Base-by-base conservation (phyloP, 305 asterid species). In the Coffea humblotiana region DNA sequence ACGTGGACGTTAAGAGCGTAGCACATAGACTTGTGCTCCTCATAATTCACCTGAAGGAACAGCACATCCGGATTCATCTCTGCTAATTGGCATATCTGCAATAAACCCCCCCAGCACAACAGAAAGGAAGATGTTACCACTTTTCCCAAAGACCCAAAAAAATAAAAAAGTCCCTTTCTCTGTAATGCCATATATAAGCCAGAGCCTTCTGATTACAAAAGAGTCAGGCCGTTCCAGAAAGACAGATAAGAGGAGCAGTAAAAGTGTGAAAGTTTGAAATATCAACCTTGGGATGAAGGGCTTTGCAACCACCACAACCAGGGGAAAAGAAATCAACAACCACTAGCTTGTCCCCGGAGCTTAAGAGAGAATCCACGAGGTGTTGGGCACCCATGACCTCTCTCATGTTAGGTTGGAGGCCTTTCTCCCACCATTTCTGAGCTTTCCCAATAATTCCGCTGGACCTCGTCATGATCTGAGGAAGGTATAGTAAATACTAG, bases 351-450 rank as follows among this genome's bases (percentile, higher is more conserved):
- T 86, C 85, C 63, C 88, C 89, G 8, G 88, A 85, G 11, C 29
- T 86, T 72, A 76, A 56, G 13, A 88, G 84, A 19, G 89, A 76
- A 71, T 88, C 89, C 13, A 85, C 90, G 58, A 88, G 85, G 76
- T 88, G 83, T 56, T 88, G 89, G 66, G 89, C 85, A 2, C 86
- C 79, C 21, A 45, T 74, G 43, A 88, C 84, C 81, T 85, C 89
- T 68, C 70, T 86, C 89, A 88, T 88, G 79, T 88, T 88, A 27
- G 88, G 90, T 77, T 82, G 81, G 60, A 80, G 75, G 29, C 88
- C 88, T 80, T 82, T 88, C 75, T 85, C 89, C 90, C 90, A 88
- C 90, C 90, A 88, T 79, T 72, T 88, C 19, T 79, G 87, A 71
- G 82, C 81, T 79, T 79, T 86, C 76, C 77, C 84, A 25, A 86